Evolutionary conservation across 1,284 basidiomycete genomes (phyloP), one percentile per base, ranked within the genome.

Genomic region (Xerocomus tenax): DNA sequence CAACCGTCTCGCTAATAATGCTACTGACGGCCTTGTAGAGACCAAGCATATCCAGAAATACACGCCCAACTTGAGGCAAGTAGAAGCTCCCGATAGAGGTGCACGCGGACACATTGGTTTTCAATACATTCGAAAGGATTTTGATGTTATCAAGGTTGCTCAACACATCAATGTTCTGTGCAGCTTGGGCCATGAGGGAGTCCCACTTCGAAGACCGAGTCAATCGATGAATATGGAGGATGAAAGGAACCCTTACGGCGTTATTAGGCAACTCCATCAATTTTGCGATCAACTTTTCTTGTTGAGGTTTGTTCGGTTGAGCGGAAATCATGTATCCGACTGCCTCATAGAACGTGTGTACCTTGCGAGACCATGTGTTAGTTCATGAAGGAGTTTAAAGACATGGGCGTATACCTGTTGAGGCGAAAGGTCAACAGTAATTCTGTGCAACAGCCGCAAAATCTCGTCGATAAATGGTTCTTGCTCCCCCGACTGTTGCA

Each of bases 391-490:
- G 34, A 7, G n/a, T 28, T 34, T 10, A 45, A 25, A 40, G 35
- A 26, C 16, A 13, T 2, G 13, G 15, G 28, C 26, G 59, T 64
- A 42, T 58, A 84, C 89, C 74, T 99, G 96, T 63, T 91, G 89
- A 38, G 96, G 91, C 5, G 90, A 90, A 16, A 99, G 74, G 67
- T 98, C 96, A 45, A 93, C 85, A 3, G 96, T 98, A 63, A 97
- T 98, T 51, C 92, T 79, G 64, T 97, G 92, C 45, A 99, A 72
- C 44, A 87, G 77, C 54, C 94, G 84, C 42, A 99, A 73, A 53
- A 99, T 98, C 72, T 99, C 96, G 63, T 98, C 95, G 44, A 99
- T 89, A 69, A 98, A 98, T 1, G 96, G 96, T 66, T 98, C 96
- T 54, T 85, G 83, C 70, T 99, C 96, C 55, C 93, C 93, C 2